Conservation (phyloP, 352 stramenopile genomes). For the Lagenidium giganteum region DNA sequence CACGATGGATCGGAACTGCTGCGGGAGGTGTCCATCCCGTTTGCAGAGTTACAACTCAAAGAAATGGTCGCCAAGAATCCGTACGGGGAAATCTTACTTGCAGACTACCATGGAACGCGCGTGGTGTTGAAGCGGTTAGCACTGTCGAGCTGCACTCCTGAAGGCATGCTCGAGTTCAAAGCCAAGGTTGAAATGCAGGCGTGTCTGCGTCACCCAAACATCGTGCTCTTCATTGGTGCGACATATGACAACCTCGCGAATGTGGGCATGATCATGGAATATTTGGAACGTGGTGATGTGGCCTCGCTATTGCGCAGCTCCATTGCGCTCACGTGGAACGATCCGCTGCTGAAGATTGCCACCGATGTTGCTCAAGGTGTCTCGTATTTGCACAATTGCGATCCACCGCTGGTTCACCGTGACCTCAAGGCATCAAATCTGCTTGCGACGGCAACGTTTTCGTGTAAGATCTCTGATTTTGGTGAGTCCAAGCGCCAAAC, state of each 20-base stretch:
- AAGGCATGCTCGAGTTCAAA: constrained; percentile 70
- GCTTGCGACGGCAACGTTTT: constrained; percentile 65
- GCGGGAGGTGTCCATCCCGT: constrained; percentile 71
- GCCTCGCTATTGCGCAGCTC: constrained; percentile 48
- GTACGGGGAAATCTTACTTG: constrained; percentile 57
- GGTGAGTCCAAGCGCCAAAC: constrained; percentile 63
- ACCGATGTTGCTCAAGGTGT: constrained; percentile 79
- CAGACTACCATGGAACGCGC: constrained; percentile 69
- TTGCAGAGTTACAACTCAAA: constrained; percentile 65
- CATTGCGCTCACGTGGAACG: constrained; percentile 70
- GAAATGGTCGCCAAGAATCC: constrained; percentile 68
- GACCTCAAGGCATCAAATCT: constrained; percentile 83
- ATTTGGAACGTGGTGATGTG: constrained; percentile 70
- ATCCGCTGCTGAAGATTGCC: constrained; percentile 74
- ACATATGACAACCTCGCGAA: constrained; percentile 81
- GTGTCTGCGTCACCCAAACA: constrained; percentile 78
- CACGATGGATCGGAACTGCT: constrained; percentile 47
- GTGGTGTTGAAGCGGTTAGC: constrained; percentile 77
- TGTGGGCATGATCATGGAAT: constrained; percentile 73
- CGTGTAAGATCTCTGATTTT: constrained; percentile 83
- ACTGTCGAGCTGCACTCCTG: constrained; percentile 45
- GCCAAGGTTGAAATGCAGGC: constrained; percentile 72
- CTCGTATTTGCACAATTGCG: constrained; percentile 78
- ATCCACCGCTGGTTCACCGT: constrained; percentile 72
- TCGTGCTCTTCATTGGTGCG: constrained; percentile 83